These are phyloP conservation scores for Aspergillus aculeatinus DNA, from an alignment of 2,329 filamentous ascomycete genomes.

Conservation along the genomic window DNA sequence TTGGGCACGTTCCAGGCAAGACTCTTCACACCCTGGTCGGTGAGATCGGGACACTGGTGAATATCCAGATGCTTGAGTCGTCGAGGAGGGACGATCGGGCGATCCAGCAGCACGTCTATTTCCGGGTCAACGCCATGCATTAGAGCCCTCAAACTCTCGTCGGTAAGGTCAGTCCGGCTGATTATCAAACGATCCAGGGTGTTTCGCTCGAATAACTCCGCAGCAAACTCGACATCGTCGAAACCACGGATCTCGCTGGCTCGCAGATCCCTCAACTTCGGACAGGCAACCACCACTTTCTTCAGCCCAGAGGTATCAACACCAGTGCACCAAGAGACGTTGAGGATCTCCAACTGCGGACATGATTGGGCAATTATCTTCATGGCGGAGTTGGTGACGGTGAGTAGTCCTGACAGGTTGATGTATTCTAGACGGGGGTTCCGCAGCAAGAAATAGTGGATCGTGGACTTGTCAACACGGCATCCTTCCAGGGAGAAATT, in stretches of 20 bases:
- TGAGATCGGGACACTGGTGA: conserved; percentile 73
- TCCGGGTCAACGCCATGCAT: conserved; percentile 74
- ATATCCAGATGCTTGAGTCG: conserved; percentile 82
- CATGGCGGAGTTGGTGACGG: conserved; percentile 77
- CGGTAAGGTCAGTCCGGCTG: conserved; percentile 72
- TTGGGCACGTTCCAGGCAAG: conserved; percentile 74
- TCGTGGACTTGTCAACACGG: conserved; percentile 74
- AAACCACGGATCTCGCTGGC: conserved; percentile 81
- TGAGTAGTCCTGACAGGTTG: conserved; percentile 78
- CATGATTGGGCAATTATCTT: conserved; percentile 81
- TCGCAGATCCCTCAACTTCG: conserved; percentile 72
- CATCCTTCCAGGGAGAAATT: conserved; percentile 89
- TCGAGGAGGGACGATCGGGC: conserved; percentile 72
- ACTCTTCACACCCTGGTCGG: conserved; percentile 67
- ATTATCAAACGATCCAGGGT: conserved; percentile 78
- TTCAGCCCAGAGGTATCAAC: conserved; percentile 75
- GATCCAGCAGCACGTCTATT: conserved; percentile 75
- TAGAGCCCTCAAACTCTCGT: conserved; percentile 70
- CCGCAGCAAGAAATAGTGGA: conserved; percentile 74
- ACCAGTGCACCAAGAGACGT: conserved; percentile 90
- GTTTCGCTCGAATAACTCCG: conserved; percentile 75
- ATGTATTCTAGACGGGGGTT: conserved; percentile 79
- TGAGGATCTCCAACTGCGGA: conserved; percentile 75
- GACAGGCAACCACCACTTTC: conserved; percentile 70
- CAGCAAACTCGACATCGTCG: conserved; percentile 69